Evolutionary conservation across 306 rosid genomes (phyloP), one percentile per base, ranked within the genome.

Genomic region (Cucurbita maxima): DNA sequence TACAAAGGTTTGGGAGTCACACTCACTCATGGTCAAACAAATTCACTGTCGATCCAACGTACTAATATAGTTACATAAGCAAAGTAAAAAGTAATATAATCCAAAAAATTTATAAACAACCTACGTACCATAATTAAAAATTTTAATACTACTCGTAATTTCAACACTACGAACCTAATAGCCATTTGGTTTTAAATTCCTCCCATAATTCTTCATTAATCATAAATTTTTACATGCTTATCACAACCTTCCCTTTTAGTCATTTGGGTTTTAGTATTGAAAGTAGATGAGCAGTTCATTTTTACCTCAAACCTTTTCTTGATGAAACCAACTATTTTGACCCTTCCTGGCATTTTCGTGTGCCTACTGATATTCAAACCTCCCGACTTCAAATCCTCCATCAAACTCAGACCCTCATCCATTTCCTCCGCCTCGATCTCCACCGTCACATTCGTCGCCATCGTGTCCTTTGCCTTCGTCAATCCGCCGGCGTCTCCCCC

Each of bases 361-460:
- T 66, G 62, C 63, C 78, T 86, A 1, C 43, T 70, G 19, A 86
- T 3, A 5, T 47, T 77, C 83, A 86, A 69, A 22, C 5, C 67
- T 50, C 78, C 63, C 0, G 30, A 6, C 0, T 3, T 52, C 0
- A 3, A 11, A 41, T 83, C 83, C 3, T 25, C 48, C 0, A 0
- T 0, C 13, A 73, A 36, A 53, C 71, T 59, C 34, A 61, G 75
- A 34, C 19, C 22, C 1, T 7, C 76, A 5, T 5, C 4, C 8
- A 83, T n/a, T 71, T 75, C 55, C 20, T 60, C 15, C 4, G 19
- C 18, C n/a, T 22, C 18, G 34, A 83, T 59, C 50, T 72, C 76
- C 20, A 83, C 77, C 43, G 87, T 81, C 40, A 83, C 2, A 12
- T 86, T 83, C 82, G 79, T 67, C 52, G 48, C 78, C 75, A 45